These are phyloP conservation scores for Pseudogymnoascus sp. DNA, from an alignment of 2,329 filamentous ascomycete genomes.

Conservation along the genomic window DNA sequence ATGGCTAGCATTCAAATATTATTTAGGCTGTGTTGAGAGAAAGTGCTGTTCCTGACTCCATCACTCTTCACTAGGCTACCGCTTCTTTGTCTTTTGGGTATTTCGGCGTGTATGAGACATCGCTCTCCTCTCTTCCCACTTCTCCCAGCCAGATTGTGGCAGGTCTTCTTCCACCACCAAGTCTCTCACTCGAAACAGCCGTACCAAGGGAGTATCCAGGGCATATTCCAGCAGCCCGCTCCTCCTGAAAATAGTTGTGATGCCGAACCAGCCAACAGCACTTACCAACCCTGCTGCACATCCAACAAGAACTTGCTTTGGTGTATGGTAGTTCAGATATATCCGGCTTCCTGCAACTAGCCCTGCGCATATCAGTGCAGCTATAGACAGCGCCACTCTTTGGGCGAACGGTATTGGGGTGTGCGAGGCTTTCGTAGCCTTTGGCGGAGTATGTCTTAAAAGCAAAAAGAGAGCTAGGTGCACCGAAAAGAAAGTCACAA, in stretches of 20 bases:
- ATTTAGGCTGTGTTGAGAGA: neutral
- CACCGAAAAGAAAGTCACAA: conserved; percentile 84
- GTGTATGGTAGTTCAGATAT: conserved; percentile 90
- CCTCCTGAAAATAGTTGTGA: conserved; percentile 60
- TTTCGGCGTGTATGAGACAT: neutral
- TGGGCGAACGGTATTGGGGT: conserved; percentile 55
- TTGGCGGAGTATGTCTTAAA: conserved; percentile 63
- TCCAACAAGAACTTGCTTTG: conserved; percentile 79
- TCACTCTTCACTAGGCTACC: neutral
- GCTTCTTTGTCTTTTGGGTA: neutral
- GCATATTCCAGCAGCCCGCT: conserved; percentile 66
- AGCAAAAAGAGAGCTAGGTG: conserved; percentile 81
- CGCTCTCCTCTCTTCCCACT: conserved; percentile 57
- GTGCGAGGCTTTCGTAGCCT: conserved; percentile 27
- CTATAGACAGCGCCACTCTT: conserved; percentile 47
- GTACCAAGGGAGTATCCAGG: conserved; percentile 58
- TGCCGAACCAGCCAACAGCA: conserved; percentile 71
- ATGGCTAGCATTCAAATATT: neutral
- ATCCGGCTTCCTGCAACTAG: conserved; percentile 75
- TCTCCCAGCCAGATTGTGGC: conserved; percentile 87
- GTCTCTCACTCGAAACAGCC: conserved; percentile 69
- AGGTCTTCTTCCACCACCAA: conserved; percentile 82
- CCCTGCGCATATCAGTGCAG: conserved; percentile 55
- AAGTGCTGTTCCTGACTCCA: neutral
- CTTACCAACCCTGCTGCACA: conserved; percentile 62